These are phyloP conservation scores for Sporothrix mexicana DNA, from an alignment of 2,329 filamentous ascomycete species.

Conservation along the genomic window DNA sequence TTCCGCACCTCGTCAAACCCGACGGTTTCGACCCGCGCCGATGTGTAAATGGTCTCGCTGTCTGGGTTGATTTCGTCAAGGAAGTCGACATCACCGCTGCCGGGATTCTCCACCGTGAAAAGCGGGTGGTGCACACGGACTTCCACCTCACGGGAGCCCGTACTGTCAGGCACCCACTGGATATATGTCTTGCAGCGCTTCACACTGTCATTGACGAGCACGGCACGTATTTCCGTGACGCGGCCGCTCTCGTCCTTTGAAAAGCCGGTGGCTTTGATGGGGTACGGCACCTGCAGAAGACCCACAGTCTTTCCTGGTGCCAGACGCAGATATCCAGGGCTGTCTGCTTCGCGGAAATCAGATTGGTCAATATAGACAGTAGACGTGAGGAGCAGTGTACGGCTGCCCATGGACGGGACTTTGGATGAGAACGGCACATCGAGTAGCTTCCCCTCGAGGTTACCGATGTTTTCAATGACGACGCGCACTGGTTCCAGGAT, in stretches of 20 bases:
- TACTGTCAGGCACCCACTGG: conserved; percentile 74
- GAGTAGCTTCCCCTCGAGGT: conserved; percentile 63
- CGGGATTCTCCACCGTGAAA: conserved; percentile 86
- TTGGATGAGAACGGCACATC: conserved; percentile 83
- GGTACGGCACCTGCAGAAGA: conserved; percentile 71
- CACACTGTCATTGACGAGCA: conserved; percentile 72
- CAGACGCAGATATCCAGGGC: conserved; percentile 77
- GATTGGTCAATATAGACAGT: conserved; percentile 78
- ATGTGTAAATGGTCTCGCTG: conserved; percentile 76
- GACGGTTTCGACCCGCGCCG: conserved; percentile 75
- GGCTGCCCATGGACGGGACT: conserved; percentile 65
- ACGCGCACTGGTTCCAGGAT: conserved; percentile 85
- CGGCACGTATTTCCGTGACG: conserved; percentile 66
- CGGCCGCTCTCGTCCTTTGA: conserved; percentile 63
- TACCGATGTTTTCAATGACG: conserved; percentile 71
- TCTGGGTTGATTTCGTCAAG: conserved; percentile 83
- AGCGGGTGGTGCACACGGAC: conserved; percentile 80
- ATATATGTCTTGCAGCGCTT: conserved; percentile 82
- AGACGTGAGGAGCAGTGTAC: conserved; percentile 70
- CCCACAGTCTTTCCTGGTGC: conserved; percentile 74
- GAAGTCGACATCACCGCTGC: conserved; percentile 79
- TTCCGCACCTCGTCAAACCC: conserved; percentile 78
- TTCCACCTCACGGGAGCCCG: conserved; percentile 69
- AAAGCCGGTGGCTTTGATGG: conserved; percentile 72
- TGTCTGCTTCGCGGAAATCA: conserved; percentile 76